Evolutionary conservation across 2,329 filamentous ascomycete species (phyloP), one percentile per base, ranked within the genome.

Genomic region (Nigrospora oryzae): DNA sequence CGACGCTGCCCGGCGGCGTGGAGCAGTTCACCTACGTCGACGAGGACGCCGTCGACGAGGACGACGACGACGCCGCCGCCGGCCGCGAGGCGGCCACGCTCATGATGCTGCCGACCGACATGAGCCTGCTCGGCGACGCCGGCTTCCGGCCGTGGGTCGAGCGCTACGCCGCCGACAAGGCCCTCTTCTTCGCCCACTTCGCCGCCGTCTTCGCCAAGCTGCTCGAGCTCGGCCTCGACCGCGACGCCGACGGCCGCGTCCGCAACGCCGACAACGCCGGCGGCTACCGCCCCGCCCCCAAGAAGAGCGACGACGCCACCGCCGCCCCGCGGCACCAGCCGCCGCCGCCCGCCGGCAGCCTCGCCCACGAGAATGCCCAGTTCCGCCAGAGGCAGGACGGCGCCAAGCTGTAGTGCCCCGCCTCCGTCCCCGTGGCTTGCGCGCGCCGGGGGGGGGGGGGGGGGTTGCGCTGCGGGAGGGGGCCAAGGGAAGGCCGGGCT

Each of bases 51-150:
- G 63, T 58, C 41, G 79, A 78, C 46, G 45, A 36, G 35, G 47
- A 38, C 46, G 45, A 36, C 36, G 47, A 38, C 17, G 49, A 79
- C 54, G 70, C 72, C 36, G 75, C 77, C 49, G 70, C 70, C 44
- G 71, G 73, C 38, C 74, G 80, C 53, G 59, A 55, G 5, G 59
- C 59, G 32, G 79, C 81, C 51, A 74, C 75, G 45, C 63, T 83
- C 36, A 83, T 83, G 80, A 83, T 83, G 80, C 56, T 83, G 56
- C 79, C 79, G 1, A 81, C 79, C 2, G 79, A 83, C 56, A 73
- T 83, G 54, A 73, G 78, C 5, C 64, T 83, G 35, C 61, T 74
- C 4, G 64, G 68, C 1, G 79, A 84, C 50, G 58, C 66, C 3
- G 56, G 51, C 6, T 83, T 84, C 56, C 57, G 64, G 15, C 63